These are phyloP conservation scores for Geotrichum candidum DNA, from an alignment of 1,139 yeast genomes.

Conservation along the genomic window DNA sequence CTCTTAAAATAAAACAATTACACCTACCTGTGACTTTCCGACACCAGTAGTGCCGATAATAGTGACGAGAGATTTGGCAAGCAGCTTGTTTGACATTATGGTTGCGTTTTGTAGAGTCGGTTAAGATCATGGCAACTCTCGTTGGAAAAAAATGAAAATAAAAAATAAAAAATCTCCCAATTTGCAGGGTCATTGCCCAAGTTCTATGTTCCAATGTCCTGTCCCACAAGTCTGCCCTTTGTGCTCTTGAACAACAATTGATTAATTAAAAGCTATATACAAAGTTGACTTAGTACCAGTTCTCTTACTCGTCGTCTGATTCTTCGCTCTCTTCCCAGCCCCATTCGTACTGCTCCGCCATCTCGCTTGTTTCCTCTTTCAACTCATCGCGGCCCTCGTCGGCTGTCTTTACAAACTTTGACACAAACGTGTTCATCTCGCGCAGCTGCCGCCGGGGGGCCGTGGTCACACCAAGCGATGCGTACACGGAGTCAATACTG, in stretches of 20 bases:
- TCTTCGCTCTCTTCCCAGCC: conserved; percentile 50
- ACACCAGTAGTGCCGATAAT: conserved; percentile 97
- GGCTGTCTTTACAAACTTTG: conserved; percentile 37
- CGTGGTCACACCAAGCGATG: conserved; percentile 44
- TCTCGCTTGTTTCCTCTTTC: conserved; percentile 47
- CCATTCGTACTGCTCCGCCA: conserved; percentile 50
- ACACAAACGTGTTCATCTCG: conserved; percentile 45
- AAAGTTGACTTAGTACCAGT: neutral
- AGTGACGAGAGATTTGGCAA: conserved; percentile 44
- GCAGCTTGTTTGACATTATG: conserved; percentile 16
- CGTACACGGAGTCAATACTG: conserved; percentile 27
- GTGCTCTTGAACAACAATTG: neutral
- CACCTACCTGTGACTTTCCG: conserved; percentile 76
- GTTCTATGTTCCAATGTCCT: neutral
- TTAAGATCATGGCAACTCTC: neutral
- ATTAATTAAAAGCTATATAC: neutral
- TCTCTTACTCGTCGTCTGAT: conserved; percentile 15
- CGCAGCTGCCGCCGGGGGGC: conserved; percentile 43
- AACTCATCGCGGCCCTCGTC: conserved; percentile 67
- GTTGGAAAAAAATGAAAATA: neutral
- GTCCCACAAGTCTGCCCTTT: neutral
- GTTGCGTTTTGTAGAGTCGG: neutral
- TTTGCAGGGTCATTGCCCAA: neutral
- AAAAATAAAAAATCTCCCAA: neutral
- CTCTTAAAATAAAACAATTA: neutral